These are phyloP conservation scores for Aureobasidium mangrovei DNA, from an alignment of 2,329 filamentous ascomycete genomes.

Conservation along the genomic window DNA sequence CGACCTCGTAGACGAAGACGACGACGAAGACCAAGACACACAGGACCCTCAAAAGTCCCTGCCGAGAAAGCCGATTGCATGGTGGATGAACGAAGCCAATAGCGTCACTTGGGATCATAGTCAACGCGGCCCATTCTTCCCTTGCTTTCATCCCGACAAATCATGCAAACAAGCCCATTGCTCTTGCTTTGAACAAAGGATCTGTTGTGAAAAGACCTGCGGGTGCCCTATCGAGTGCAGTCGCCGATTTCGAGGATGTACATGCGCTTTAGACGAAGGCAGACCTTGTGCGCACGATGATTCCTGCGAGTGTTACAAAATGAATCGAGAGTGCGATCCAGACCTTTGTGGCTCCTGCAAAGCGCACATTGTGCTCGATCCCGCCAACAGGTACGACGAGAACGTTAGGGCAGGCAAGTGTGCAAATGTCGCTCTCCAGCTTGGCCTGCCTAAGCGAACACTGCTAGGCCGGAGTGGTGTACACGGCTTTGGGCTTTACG, in stretches of 20 bases:
- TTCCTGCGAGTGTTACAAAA: conserved; percentile 58
- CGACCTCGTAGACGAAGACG: background rate
- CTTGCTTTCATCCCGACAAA: conserved; percentile 58
- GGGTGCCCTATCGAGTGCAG: conserved; percentile 54
- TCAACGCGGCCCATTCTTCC: conserved; percentile 49
- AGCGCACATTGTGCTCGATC: conserved; percentile 58
- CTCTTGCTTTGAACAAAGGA: conserved; percentile 50
- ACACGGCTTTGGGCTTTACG: conserved; percentile 67
- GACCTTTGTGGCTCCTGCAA: conserved; percentile 65
- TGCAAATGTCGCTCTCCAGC: conserved; percentile 64
- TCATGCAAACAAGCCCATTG: conserved; percentile 56
- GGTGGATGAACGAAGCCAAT: conserved; percentile 15
- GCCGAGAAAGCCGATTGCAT: background rate
- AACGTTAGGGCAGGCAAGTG: conserved; percentile 52
- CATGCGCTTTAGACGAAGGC: conserved; percentile 32
- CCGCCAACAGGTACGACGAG: conserved; percentile 54
- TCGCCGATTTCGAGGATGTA: conserved; percentile 37
- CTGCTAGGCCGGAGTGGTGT: conserved; percentile 63
- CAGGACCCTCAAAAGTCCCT: background rate
- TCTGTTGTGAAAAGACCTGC: conserved; percentile 68
- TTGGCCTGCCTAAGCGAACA: conserved; percentile 55
- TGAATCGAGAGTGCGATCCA: conserved; percentile 74
- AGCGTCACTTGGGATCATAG: conserved; percentile 23
- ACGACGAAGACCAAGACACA: background rate
- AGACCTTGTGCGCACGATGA: conserved; percentile 31